A percentile compares a stretch with the other conserved stretches of the same genome.
These are phyloP conservation scores for Gardenia jasminoides DNA, from an alignment of 257 asterid species.

Conservation along the genomic window DNA sequence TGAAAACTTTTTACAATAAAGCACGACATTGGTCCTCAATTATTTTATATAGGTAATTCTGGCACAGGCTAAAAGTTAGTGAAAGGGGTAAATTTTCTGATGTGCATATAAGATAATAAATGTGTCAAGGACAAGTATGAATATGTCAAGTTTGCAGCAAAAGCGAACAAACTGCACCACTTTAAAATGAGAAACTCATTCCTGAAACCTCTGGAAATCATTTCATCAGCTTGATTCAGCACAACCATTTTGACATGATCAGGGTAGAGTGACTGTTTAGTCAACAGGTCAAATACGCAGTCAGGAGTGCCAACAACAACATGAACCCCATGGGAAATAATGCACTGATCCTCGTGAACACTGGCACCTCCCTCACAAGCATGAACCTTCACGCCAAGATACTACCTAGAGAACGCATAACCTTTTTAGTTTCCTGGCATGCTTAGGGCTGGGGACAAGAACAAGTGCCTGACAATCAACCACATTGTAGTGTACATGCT, in stretches of 20 bases:
- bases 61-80: background rate
- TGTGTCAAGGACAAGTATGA: background rate
- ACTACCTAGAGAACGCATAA: slow-evolving; percentile 52
- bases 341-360: slow-evolving; percentile 47
- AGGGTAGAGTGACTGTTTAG: slow-evolving; percentile 46
- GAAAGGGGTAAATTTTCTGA: background rate
- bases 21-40: too few relatives aligned
- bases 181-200: slow-evolving; percentile 34
- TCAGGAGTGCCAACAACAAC: slow-evolving; percentile 51
- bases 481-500: slow-evolving; percentile 38
- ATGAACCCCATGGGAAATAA: slow-evolving; percentile 44
- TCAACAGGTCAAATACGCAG: slow-evolving; percentile 47
- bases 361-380: slow-evolving; percentile 53
- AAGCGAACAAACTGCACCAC: background rate
- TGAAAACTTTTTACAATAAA: background rate
- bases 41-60: too few relatives aligned
- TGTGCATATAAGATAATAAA: background rate
- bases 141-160: background rate
- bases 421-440: slow-evolving; percentile 55
- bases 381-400: slow-evolving; percentile 50
- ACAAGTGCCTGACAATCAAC: slow-evolving; percentile 49
- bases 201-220: slow-evolving; percentile 51
- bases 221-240: slow-evolving; percentile 50
- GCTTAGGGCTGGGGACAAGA: slow-evolving; percentile 51
- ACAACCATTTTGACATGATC: slow-evolving; percentile 44